Evolutionary conservation across 352 stramenopile genomes (phyloP).

Genomic region (Globisporangium splendens): DNA sequence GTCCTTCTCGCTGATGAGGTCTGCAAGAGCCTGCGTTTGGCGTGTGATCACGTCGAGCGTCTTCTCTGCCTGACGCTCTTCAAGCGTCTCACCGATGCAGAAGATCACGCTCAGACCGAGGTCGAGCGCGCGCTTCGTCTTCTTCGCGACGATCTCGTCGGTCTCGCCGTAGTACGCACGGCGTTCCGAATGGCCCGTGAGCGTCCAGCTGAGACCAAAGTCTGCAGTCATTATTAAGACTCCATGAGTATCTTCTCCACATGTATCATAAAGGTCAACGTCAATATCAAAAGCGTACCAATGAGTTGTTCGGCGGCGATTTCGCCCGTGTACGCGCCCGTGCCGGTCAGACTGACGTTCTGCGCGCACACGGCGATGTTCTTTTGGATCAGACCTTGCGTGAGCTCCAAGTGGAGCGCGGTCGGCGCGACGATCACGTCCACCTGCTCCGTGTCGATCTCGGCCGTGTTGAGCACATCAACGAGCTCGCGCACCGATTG

Average conservation of each 20-base stretch:
- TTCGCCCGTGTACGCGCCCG: slow-evolving; percentile 90
- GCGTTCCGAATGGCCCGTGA: too few species aligned
- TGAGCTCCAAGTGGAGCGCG: slow-evolving; percentile 47
- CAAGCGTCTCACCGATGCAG: slow-evolving; percentile 88
- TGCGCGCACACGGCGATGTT: slow-evolving; percentile 65
- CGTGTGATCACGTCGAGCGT: slow-evolving; percentile 78
- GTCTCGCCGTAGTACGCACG: slow-evolving; percentile 24
- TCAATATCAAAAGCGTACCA: slow-evolving; percentile 34
- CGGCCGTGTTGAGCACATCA: slow-evolving; percentile 76
- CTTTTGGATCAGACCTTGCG: slow-evolving; percentile 42
- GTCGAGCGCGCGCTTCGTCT: slow-evolving; percentile 70
- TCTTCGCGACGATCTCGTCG: slow-evolving; percentile 78
- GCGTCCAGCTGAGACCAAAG: too few species aligned
- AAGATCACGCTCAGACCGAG: slow-evolving; percentile 82
- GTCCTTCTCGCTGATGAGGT: slow-evolving; percentile 60
- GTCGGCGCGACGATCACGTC: slow-evolving; percentile 76
- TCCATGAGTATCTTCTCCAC: too few species aligned
- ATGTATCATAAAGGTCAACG: too few species aligned
- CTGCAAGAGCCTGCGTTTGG: slow-evolving; percentile 85
- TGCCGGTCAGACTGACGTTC: slow-evolving; percentile 71
- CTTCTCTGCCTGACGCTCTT: slow-evolving; percentile 63
- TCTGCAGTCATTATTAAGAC: too few species aligned
- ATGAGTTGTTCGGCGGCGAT: slow-evolving; percentile 88
- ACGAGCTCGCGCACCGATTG: slow-evolving; percentile 81
- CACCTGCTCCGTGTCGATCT: slow-evolving; percentile 55